These are phyloP conservation scores for Porcisia hertigi DNA, from an alignment of 208 protist species.

Conservation along the genomic window DNA sequence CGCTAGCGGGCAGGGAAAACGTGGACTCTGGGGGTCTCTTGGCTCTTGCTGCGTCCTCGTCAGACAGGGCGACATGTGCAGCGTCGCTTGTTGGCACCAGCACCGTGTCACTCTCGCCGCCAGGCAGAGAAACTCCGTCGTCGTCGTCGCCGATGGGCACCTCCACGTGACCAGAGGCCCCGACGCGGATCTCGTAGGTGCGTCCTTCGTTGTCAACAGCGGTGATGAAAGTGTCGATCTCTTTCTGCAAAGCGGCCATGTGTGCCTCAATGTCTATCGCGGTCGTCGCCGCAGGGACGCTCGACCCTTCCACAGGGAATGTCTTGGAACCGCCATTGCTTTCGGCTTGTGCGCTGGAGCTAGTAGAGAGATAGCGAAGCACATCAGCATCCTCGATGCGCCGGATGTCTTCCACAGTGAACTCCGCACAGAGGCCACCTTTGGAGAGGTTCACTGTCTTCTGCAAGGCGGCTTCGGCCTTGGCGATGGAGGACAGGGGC, in stretches of 20 bases:
- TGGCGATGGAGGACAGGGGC: conserved; percentile 49
- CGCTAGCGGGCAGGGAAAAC: background rate
- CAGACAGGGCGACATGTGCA: background rate
- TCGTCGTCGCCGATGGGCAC: conserved; percentile 59
- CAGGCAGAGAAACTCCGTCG: background rate
- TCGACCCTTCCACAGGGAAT: background rate
- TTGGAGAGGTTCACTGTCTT: conserved; percentile 48
- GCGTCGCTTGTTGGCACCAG: background rate
- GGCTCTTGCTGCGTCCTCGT: background rate
- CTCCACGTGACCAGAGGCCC: conserved; percentile 42
- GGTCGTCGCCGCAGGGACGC: background rate
- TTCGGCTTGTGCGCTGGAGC: background rate
- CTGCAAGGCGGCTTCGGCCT: conserved; percentile 52
- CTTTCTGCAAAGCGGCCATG: conserved; percentile 44
- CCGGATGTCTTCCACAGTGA: conserved; percentile 60
- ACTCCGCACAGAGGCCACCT: conserved; percentile 44
- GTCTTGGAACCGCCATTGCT: background rate
- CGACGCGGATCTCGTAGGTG: conserved; percentile 66
- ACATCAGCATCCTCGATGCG: conserved; percentile 61
- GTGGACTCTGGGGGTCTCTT: background rate
- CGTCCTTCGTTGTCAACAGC: conserved; percentile 80
- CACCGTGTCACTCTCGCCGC: background rate
- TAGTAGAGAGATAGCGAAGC: conserved; percentile 37
- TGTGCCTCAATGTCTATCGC: conserved; percentile 44
- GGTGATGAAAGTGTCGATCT: conserved; percentile 83